These are phyloP conservation scores for Exophiala lecanii-corni DNA, from an alignment of 2,329 filamentous ascomycete genomes.

Conservation along the genomic window DNA sequence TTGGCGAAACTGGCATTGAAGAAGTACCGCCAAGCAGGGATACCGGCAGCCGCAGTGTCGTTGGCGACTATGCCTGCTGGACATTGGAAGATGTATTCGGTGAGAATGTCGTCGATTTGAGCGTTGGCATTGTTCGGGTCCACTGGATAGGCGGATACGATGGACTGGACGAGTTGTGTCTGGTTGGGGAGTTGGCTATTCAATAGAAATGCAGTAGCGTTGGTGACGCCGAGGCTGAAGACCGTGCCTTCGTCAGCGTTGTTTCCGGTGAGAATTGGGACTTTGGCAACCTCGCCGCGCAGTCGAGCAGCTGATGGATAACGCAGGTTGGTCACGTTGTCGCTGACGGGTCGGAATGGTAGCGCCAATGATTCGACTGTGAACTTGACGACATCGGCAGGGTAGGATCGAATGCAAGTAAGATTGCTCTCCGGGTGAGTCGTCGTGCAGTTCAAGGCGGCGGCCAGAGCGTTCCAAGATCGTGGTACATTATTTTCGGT, in stretches of 20 bases:
- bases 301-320: conserved; percentile 31
- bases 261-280: conserved; percentile 40
- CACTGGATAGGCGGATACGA: conserved; percentile 13
- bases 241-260: conserved; percentile 39
- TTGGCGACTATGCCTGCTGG: not conserved
- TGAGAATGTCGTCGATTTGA: not conserved
- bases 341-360: conserved; percentile 20
- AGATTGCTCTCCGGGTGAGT: conserved; percentile 17
- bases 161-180: conserved; percentile 8
- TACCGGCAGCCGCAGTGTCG: conserved; percentile 4
- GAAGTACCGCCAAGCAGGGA: conserved; percentile 26
- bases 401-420: conserved; percentile 32
- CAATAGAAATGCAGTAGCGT: conserved; percentile 6
- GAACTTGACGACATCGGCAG: conserved; percentile 39
- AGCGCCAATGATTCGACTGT: conserved; percentile 3
- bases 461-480: conserved; percentile 17
- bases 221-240: conserved; percentile 10
- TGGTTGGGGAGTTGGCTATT: conserved; percentile 5
- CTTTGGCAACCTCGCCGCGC: conserved; percentile 36
- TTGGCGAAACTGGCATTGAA: conserved; percentile 29
- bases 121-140: not conserved
- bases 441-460: conserved; percentile 12
- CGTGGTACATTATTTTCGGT: not conserved
- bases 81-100: not conserved
- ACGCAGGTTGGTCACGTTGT: not conserved